Evolutionary conservation across 2,329 filamentous ascomycete genomes (phyloP).

Genomic region (Talaromyces rugulosus): DNA sequence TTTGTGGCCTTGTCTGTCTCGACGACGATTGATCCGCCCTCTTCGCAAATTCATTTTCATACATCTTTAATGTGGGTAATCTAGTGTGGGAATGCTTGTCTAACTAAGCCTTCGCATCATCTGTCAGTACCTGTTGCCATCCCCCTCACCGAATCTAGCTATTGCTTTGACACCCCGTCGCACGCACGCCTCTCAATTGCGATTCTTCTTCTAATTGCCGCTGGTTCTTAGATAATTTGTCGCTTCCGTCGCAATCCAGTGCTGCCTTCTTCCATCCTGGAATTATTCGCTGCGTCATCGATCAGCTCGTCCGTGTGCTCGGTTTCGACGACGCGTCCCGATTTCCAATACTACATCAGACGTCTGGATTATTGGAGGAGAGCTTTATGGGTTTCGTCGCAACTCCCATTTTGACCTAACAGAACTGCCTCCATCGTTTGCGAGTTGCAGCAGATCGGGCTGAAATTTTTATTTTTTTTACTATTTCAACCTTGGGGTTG

Average conservation of each 20-base stretch:
- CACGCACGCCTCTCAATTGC: neutral
- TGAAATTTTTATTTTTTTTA: neutral
- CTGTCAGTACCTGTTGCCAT: conserved; percentile 2
- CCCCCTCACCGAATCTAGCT: neutral
- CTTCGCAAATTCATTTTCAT: neutral
- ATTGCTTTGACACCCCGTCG: neutral
- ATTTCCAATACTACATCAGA: neutral
- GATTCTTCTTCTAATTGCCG: neutral
- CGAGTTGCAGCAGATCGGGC: neutral
- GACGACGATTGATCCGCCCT: conserved; percentile 7
- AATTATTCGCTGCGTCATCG: conserved; percentile 9
- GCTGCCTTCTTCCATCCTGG: neutral
- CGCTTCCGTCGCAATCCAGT: neutral
- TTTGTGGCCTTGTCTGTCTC: conserved; percentile 11
- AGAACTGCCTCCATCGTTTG: neutral
- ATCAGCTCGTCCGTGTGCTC: neutral
- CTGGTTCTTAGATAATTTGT: neutral
- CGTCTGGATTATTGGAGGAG: neutral
- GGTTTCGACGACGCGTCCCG: neutral
- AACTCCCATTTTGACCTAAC: conserved; percentile 3
- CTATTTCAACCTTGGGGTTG: neutral
- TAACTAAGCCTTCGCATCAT: conserved; percentile 6
- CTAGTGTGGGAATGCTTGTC: conserved; percentile 1
- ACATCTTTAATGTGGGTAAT: conserved; percentile 11
- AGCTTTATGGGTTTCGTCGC: conserved; percentile 10